phyloP scores from a whole-genome alignment of 371 early-diverging fungal species.

The Apophysomyces trapeziformis region DNA sequence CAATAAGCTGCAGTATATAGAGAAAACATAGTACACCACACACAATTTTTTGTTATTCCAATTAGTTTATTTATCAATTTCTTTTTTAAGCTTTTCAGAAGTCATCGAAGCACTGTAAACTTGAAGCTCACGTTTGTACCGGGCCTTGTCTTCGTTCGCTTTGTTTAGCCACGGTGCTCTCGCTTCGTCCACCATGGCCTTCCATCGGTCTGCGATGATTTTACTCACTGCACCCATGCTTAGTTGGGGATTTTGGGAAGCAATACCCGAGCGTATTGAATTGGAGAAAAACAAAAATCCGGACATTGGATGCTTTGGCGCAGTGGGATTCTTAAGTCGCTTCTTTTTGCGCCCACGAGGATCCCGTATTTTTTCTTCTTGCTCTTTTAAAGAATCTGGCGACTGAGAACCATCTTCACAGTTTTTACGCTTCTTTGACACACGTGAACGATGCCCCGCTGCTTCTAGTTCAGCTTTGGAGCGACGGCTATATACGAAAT shows the following conservation, averaged over 20 bases:
- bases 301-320: slow-evolving; percentile 84
- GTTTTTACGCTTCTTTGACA: slow-evolving; percentile 31
- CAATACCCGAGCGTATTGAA: slow-evolving; percentile 61
- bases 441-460: slow-evolving; percentile 38
- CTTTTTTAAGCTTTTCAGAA: neutral
- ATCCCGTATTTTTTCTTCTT: slow-evolving; percentile 30
- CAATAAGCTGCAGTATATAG: too few relatives aligned
- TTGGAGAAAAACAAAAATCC: slow-evolving; percentile 73
- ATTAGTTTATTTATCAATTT: neutral
- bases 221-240: slow-evolving; percentile 69
- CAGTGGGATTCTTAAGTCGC: slow-evolving; percentile 60
- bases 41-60: neutral
- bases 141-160: slow-evolving; percentile 71
- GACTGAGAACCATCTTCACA: slow-evolving; percentile 22
- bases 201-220: slow-evolving; percentile 70
- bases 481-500: slow-evolving; percentile 66
- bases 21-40: too few relatives aligned
- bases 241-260: slow-evolving; percentile 56
- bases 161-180: slow-evolving; percentile 63
- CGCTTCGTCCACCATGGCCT: slow-evolving; percentile 53
- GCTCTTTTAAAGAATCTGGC: slow-evolving; percentile 21
- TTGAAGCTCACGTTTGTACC: slow-evolving; percentile 75
- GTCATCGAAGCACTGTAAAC: slow-evolving; percentile 12
- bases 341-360: slow-evolving; percentile 67
- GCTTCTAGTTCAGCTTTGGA: slow-evolving; percentile 65